Conservation (phyloP, 805 yeast genomes). For the Tetrapisispora taiwanensis region DNA sequence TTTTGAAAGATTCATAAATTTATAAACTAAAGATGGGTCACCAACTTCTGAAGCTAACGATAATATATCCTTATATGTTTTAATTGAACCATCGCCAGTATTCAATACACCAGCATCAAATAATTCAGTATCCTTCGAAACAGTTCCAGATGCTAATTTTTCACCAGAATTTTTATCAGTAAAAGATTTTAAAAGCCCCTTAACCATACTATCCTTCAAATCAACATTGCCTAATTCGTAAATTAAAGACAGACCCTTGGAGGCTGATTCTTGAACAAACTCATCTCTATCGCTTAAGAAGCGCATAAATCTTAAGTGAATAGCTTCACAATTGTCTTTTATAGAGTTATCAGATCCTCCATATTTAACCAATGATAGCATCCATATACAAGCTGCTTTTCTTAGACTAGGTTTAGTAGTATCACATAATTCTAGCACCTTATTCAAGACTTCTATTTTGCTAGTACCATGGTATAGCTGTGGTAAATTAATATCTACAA, state of each 20-base stretch:
- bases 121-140: conserved; percentile 69
- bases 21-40: conserved; percentile 86
- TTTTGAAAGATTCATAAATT: conserved; percentile 86
- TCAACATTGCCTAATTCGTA: conserved; percentile 67
- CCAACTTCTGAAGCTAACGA: conserved; percentile 89
- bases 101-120: conserved; percentile 75
- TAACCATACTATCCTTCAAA: conserved; percentile 62
- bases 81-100: conserved; percentile 76
- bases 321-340: conserved; percentile 37
- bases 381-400: conserved; percentile 76
- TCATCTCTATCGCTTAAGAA: conserved; percentile 78
- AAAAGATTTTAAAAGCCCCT: conserved; percentile 63
- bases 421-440: conserved; percentile 42
- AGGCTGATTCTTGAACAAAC: conserved; percentile 82
- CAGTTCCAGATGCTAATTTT: conserved; percentile 49
- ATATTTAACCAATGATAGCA: conserved; percentile 68
- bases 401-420: conserved; percentile 66
- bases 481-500: not conserved
- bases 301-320: conserved; percentile 67
- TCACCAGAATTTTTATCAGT: conserved; percentile 51
- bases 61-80: conserved; percentile 84
- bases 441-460: conserved; percentile 32
- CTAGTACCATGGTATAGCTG: conserved; percentile 4
- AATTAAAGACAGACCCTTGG: conserved; percentile 73
- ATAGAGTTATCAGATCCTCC: conserved; percentile 43